phyloP scores from a whole-genome alignment of 345 rosid genomes.

The Microthlaspi erraticum region DNA sequence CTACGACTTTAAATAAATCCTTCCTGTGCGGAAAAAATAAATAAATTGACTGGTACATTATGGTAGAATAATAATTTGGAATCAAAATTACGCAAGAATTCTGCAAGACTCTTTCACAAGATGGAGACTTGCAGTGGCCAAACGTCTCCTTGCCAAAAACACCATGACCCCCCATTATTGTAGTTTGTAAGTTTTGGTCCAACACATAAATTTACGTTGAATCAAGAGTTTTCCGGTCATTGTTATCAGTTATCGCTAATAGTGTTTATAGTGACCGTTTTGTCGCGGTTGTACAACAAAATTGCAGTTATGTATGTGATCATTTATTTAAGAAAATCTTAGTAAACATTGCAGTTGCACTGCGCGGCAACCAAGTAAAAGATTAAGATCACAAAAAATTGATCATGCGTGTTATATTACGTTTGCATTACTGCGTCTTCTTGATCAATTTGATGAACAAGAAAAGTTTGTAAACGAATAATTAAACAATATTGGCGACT shows the following conservation, averaged over 20 bases:
- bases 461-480: background rate
- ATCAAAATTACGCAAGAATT: conserved; percentile 8
- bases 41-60: background rate
- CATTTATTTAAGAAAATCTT: background rate
- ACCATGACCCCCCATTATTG: conserved; percentile 17
- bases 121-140: conserved; percentile 22
- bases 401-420: background rate
- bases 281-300: background rate
- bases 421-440: background rate
- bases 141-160: conserved; percentile 27
- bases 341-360: background rate
- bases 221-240: conserved; percentile 26
- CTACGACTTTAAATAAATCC: background rate
- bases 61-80: background rate
- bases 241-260: conserved; percentile 19
- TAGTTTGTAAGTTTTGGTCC: background rate
- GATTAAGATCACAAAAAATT: background rate
- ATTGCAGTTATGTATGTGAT: background rate
- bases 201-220: conserved; percentile 15
- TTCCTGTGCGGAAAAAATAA: background rate
- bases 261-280: conserved; percentile 33
- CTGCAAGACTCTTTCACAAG: conserved; percentile 6
- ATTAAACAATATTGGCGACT: background rate
- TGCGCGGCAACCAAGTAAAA: background rate
- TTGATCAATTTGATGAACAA: background rate